Base-by-base conservation (phyloP, 305 asterid genomes). In the Fraxinus sp. region DNA sequence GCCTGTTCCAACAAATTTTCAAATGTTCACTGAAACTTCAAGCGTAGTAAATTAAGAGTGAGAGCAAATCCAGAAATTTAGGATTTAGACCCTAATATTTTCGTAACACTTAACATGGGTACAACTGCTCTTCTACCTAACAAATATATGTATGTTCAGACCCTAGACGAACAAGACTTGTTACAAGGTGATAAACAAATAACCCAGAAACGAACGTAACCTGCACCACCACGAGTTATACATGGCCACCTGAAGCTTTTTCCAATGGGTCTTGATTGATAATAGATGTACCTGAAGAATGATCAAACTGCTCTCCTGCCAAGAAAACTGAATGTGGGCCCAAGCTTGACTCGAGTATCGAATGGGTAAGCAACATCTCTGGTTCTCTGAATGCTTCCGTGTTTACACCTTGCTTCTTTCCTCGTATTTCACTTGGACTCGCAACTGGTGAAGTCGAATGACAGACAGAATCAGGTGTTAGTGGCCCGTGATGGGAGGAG, bases 401-500 rank as follows among this genome's bases (percentile, higher is more conserved):
- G 83, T 84, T 77, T 36, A 88, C 83, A 1, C 92, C 89, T 24
- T 83, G 92, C 85, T 85, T 92, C 80, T 93, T 93, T 64, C 83
- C 83, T 5, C 88, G 89, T 84, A 94, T 91, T 73, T 86, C 93
- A 13, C 85, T 82, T 20, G 90, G 90, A 89, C 84, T 84, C 49
- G 89, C 94, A 7, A 85, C 84, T 5, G 81, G 87, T 76, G 93
- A 84, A 49, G 82, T 82, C 75, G 77, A 83, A 5, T 83, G 85
- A 83, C 95, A 88, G 79, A 87, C 89, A 70, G 99, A 94, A 84
- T 96, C 98, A 0, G 98, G 97, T 30, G 97, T 94, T 83, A 84
- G 92, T 49, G 98, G 97, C 88, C 93, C 98, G 33, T 91, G 92
- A 72, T 86, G 93, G 66, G 97, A 93, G 77, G 95, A 91, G 88